Conservation (phyloP, 768 basidiomycete species). For the Kwoniella dejecticola region DNA sequence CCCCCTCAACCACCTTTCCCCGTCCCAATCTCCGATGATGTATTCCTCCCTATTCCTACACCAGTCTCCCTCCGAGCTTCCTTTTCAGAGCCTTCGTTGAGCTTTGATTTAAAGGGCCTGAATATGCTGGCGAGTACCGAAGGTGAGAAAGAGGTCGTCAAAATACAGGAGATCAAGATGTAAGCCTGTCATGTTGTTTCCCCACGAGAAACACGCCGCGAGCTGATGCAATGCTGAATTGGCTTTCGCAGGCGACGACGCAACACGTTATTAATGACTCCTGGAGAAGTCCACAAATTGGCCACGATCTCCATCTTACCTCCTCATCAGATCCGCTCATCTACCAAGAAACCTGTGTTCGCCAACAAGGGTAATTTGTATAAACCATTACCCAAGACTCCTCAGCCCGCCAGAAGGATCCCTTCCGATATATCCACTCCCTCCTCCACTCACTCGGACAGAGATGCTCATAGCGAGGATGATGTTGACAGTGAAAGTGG, state of each 20-base stretch:
- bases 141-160: slow-evolving; percentile 10
- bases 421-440: slow-evolving; percentile 3
- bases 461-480: not conserved
- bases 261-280: slow-evolving; percentile 16
- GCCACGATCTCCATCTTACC: slow-evolving; percentile 1
- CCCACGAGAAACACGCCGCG: no score
- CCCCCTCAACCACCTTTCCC: slow-evolving; percentile 24
- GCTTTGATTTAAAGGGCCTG: slow-evolving; percentile 16
- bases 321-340: not conserved
- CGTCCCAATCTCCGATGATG: slow-evolving; percentile 14
- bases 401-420: not conserved
- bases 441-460: not conserved
- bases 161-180: slow-evolving; percentile 21
- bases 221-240: no score
- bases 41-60: slow-evolving; percentile 9
- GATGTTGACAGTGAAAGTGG: no score
- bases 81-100: slow-evolving; percentile 9
- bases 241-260: slow-evolving; percentile 4
- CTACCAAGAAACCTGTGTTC: not conserved
- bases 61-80: slow-evolving; percentile 7
- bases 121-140: slow-evolving; percentile 1
- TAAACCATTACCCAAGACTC: slow-evolving; percentile 3
- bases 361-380: not conserved
- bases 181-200: not conserved
- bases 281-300: slow-evolving; percentile 9